Evolutionary conservation across 805 yeast genomes (phyloP), one percentile per base, ranked within the genome.

Genomic region (Ascoidea tarda): DNA sequence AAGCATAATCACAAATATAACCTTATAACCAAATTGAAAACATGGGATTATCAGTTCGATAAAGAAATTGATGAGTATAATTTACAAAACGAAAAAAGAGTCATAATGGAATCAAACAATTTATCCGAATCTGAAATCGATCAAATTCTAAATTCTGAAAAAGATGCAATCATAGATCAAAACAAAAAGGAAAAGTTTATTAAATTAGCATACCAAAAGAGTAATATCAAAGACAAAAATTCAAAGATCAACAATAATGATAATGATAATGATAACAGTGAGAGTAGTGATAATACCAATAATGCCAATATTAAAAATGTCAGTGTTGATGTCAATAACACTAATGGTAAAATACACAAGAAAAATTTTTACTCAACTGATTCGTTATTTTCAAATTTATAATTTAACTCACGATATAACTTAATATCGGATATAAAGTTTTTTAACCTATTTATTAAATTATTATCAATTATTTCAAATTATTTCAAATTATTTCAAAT

Each of bases 1-100:
- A 66, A 63, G 5, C 68, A 69, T 5, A 70, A 70, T 0, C 75
- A 75, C 28, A 72, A 77, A 55, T 89, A 81, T 62, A 63, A 62
- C 46, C 68, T 89, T 51, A 68, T 76, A 58, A 84, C 91, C 0
- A 76, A 73, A 46, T 61, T 90, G 57, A 75, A 74, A 46, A 83
- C 84, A 32, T 88, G 96, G 96, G 79, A 78, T 51, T 87, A 78
- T 57, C 56, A 76, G 31, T 73, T 75, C 12, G 76, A 70, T 21
- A 63, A 62, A 5, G 73, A 68, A 38, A 38, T 38, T 38, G 44
- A 38, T 38, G 14, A 38, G 8, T 38, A 38, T 4, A 38, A 38
- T 38, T 14, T 10, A 10, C 14, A 38, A 10, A 38, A 8, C 14
- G 44, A 38, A 38, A 38, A 14, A 38, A 10, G 14, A 10, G 8